These are phyloP conservation scores for Trichoderma lentiforme DNA, from an alignment of 2,329 filamentous ascomycete species.

Conservation along the genomic window DNA sequence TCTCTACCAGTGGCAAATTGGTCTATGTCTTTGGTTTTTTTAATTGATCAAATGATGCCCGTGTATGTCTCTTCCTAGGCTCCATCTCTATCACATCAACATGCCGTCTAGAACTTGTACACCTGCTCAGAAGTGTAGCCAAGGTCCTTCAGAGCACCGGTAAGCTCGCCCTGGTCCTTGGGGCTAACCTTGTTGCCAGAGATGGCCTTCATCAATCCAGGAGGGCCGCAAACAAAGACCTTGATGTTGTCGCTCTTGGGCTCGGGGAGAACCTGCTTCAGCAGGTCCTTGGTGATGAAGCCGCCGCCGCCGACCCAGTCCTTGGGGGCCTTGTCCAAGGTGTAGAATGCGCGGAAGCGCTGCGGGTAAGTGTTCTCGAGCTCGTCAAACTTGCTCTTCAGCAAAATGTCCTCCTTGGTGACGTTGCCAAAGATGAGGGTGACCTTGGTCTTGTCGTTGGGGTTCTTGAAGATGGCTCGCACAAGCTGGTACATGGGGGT, in stretches of 20 bases:
- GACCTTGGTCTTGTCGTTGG: slow-evolving; percentile 94
- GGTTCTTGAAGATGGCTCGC: slow-evolving; percentile 92
- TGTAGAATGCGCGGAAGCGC: slow-evolving; percentile 93
- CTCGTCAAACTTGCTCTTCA: slow-evolving; percentile 79
- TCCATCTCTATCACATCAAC: neutral
- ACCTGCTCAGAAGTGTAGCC: slow-evolving; percentile 73
- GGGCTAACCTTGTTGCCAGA: slow-evolving; percentile 87
- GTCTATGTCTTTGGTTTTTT: neutral
- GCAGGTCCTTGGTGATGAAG: slow-evolving; percentile 81
- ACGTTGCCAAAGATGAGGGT: slow-evolving; percentile 94
- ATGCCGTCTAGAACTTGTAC: slow-evolving; percentile 73
- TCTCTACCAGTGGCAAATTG: neutral
- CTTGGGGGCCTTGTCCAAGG: slow-evolving; percentile 80
- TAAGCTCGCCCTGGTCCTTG: slow-evolving; percentile 89
- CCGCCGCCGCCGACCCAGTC: slow-evolving; percentile 75
- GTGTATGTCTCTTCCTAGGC: neutral
- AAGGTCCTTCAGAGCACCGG: slow-evolving; percentile 76
- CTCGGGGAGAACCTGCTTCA: slow-evolving; percentile 93
- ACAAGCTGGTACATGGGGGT: slow-evolving; percentile 97
- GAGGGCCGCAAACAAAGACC: slow-evolving; percentile 93
- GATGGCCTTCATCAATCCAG: slow-evolving; percentile 88
- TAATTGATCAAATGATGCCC: slow-evolving; percentile 8
- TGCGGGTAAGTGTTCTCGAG: slow-evolving; percentile 95
- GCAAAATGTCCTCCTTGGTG: slow-evolving; percentile 81
- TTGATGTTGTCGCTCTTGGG: slow-evolving; percentile 91